These are phyloP conservation scores for Chrysanthemum makinoi DNA, from an alignment of 129 eudicot genomes.

Conservation along the genomic window DNA sequence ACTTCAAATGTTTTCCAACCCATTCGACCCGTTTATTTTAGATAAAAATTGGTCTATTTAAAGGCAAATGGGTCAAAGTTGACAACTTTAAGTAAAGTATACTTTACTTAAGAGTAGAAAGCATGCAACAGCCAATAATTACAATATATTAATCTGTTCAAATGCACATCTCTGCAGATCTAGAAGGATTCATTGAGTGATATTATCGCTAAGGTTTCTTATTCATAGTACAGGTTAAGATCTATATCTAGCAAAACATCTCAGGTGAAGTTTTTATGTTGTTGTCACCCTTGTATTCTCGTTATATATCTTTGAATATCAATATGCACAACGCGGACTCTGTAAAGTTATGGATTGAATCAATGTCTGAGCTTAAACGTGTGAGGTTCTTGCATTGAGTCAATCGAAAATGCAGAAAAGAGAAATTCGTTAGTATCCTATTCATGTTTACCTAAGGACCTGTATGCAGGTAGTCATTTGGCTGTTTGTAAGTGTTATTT, in stretches of 20 bases:
- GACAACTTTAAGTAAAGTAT: neutral
- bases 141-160: neutral
- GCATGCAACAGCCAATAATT: no score
- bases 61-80: neutral
- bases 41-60: no score
- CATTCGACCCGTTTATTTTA: neutral
- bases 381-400: no score
- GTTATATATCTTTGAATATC: neutral
- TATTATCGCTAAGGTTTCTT: slow-evolving; percentile 25
- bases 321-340: no score
- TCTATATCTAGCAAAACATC: slow-evolving; percentile 11
- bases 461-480: no score
- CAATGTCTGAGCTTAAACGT: slow-evolving; percentile 9
- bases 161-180: slow-evolving; percentile 47
- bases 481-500: no score
- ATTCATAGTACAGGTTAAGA: slow-evolving; percentile 11
- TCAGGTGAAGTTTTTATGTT: no score
- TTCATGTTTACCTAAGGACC: no score
- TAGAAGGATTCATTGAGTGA: slow-evolving; percentile 44
- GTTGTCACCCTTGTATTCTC: neutral
- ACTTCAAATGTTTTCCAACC: neutral
- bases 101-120: no score
- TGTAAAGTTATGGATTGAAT: no score
- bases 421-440: no score
- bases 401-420: no score